Conservation (phyloP, 2,329 filamentous ascomycete species). For the Penicillium occitanis region DNA sequence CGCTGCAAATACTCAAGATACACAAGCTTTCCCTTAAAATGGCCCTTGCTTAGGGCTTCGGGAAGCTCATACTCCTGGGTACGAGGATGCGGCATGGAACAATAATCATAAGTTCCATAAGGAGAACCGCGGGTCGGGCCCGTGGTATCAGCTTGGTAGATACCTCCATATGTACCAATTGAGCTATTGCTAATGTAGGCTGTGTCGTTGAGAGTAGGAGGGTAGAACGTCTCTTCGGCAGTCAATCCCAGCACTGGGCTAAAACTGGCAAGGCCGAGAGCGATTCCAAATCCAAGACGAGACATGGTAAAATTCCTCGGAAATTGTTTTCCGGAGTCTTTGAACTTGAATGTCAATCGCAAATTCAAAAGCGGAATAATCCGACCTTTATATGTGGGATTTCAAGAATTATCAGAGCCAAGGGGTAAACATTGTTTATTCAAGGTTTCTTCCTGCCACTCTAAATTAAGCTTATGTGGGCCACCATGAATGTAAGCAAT, state of each 20-base stretch:
- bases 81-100: conserved; percentile 43
- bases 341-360: not conserved
- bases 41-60: conserved; percentile 29
- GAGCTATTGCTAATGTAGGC: conserved; percentile 39
- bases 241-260: conserved; percentile 19
- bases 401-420: not conserved
- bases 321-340: not conserved
- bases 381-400: not conserved
- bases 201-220: conserved; percentile 37
- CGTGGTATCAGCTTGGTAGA: conserved; percentile 33
- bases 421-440: conserved; percentile 2
- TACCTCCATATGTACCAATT: conserved; percentile 39
- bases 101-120: conserved; percentile 42
- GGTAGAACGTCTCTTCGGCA: conserved; percentile 34
- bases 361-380: not conserved
- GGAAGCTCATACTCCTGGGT: conserved; percentile 35
- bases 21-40: conserved; percentile 33
- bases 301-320: not conserved
- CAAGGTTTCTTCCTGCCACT: not conserved
- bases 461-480: conserved; percentile 9
- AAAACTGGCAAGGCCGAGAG: conserved; percentile 1
- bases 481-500: not conserved
- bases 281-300: conserved; percentile 16
- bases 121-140: conserved; percentile 23
- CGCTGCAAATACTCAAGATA: conserved; percentile 43